Evolutionary conservation across 495 filamentous ascomycete genomes (phyloP), one percentile per base, ranked within the genome.

Genomic region (Tricharina praecox): DNA sequence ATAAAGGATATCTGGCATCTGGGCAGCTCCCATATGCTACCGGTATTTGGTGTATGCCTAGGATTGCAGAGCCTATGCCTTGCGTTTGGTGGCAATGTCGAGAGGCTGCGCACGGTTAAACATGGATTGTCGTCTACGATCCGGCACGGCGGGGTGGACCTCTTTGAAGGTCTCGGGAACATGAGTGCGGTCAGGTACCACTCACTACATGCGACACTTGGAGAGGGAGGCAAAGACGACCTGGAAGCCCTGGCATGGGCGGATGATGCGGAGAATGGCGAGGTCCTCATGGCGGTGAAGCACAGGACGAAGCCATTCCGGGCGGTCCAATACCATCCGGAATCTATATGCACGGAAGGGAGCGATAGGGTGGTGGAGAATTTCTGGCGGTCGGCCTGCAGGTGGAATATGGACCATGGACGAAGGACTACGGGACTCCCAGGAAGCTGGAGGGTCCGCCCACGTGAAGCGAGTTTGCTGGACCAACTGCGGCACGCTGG

Each of bases 321-420:
- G 77, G 90, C 79, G 0, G 66, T 97, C 26, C 90, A 97, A 56
- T 96, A 88, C 60, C 90, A 97, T 58, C 87, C 88, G 0, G 90
- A 97, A 61, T 93, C 84, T 0, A 79, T 92, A 52, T 94, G 88
- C 58, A 93, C 90, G 3, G 74, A 74, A 41, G 54, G 66, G n/a
- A 81, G 83, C 24, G 71, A 68, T 21, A 61, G 66, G 28, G 66
- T 95, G 24, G 68, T 95, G 21, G 55, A 63, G 36, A 84, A 81
- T 51, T 97, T 87, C 83, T 94, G 85, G 70, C 54, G 45, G 3
- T 58, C 69, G 51, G 76, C 76, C 3, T 50, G 64, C 45, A 50
- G 48, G 41, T 85, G 77, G 78, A 76, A 71, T 45, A 18, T 49
- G 24, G 32, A 38, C 16, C 53, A 50, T 28, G 47, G 51, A 25